These are phyloP conservation scores for Globisporangium recalcitrans DNA, from an alignment of 352 stramenopile species.

Conservation along the genomic window DNA sequence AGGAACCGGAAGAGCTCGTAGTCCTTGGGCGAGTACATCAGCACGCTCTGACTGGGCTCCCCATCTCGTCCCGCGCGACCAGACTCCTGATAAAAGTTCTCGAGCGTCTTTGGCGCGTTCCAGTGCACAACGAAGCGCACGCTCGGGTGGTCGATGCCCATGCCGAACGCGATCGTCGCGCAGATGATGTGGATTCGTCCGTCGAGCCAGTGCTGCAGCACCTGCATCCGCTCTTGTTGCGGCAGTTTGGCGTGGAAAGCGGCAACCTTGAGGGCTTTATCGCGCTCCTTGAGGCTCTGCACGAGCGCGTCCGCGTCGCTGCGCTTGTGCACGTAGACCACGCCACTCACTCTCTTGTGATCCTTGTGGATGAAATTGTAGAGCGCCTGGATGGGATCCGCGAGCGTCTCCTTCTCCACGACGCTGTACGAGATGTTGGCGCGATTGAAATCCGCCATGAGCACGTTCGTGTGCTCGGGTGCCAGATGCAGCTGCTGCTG, in stretches of 20 bases:
- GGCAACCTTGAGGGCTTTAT: slow-evolving; percentile 25
- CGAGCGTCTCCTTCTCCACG: slow-evolving; percentile 41
- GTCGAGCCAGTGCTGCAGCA: slow-evolving; percentile 41
- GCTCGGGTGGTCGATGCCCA: slow-evolving; percentile 91
- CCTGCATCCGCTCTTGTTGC: slow-evolving; percentile 28
- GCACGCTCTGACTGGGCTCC: slow-evolving; percentile 69
- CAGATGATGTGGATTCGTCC: slow-evolving; percentile 76
- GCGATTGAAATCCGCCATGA: slow-evolving; percentile 56
- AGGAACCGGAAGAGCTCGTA: slow-evolving; percentile 48
- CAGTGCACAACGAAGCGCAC: slow-evolving; percentile 90
- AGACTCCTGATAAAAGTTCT: slow-evolving; percentile 97
- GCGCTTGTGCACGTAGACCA: slow-evolving; percentile 57
- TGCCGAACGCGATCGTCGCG: slow-evolving; percentile 91
- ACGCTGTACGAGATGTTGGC: slow-evolving; percentile 56
- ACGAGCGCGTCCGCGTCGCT: slow-evolving; percentile 48
- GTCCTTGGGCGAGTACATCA: slow-evolving; percentile 69
- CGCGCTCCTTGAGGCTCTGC: slow-evolving; percentile 20
- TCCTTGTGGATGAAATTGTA: slow-evolving; percentile 38
- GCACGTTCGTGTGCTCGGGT: slow-evolving; percentile 24
- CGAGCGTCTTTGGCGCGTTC: slow-evolving; percentile 84
- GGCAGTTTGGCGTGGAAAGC: slow-evolving; percentile 55
- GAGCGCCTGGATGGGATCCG: slow-evolving; percentile 34
- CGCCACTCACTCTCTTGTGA: slow-evolving; percentile 25
- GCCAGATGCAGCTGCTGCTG: slow-evolving; percentile 30
- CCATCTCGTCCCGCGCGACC: slow-evolving; percentile 94